Conservation (phyloP, 2,329 filamentous ascomycete genomes). For the Trichoderma sp. region DNA sequence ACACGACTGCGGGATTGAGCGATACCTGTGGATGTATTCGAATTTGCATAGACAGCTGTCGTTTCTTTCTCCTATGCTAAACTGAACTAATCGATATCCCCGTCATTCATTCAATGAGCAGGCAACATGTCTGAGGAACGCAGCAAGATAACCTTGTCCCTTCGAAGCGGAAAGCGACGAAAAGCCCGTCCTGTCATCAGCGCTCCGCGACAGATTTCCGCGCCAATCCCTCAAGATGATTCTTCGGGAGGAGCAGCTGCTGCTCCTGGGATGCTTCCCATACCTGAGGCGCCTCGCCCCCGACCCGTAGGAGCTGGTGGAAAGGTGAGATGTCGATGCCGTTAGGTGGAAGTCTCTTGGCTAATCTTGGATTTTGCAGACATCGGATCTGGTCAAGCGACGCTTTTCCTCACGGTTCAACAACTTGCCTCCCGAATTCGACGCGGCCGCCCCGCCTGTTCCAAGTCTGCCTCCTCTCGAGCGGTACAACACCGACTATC, state of each 20-base stretch:
- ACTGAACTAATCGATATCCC: neutral
- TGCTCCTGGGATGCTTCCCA: slow-evolving; percentile 10
- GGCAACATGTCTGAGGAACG: slow-evolving; percentile 58
- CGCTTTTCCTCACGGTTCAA: slow-evolving; percentile 93
- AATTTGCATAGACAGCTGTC: too few species aligned
- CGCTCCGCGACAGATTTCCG: slow-evolving; percentile 61
- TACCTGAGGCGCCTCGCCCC: slow-evolving; percentile 33
- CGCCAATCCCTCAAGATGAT: slow-evolving; percentile 54
- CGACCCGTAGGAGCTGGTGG: slow-evolving; percentile 51
- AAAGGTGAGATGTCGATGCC: slow-evolving; percentile 44
- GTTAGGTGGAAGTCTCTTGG: neutral
- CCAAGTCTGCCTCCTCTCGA: slow-evolving; percentile 57
- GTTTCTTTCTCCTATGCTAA: neutral
- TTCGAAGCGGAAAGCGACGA: slow-evolving; percentile 58
- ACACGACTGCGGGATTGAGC: neutral
- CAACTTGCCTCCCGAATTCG: slow-evolving; percentile 66
- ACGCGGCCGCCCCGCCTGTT: slow-evolving; percentile 66
- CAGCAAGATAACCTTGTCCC: slow-evolving; percentile 52
- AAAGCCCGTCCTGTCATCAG: slow-evolving; percentile 61
- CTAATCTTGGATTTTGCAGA: slow-evolving; percentile 39
- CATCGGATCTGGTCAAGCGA: slow-evolving; percentile 83
- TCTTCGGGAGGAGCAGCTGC: slow-evolving; percentile 22
- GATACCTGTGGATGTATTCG: neutral
- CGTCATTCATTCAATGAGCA: neutral
- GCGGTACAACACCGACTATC: slow-evolving; percentile 54